A percentile compares a stretch with the other conserved stretches of the same genome.
Conservation (phyloP, 2,329 filamentous ascomycete species). For the Fusarium ambrosium region DNA sequence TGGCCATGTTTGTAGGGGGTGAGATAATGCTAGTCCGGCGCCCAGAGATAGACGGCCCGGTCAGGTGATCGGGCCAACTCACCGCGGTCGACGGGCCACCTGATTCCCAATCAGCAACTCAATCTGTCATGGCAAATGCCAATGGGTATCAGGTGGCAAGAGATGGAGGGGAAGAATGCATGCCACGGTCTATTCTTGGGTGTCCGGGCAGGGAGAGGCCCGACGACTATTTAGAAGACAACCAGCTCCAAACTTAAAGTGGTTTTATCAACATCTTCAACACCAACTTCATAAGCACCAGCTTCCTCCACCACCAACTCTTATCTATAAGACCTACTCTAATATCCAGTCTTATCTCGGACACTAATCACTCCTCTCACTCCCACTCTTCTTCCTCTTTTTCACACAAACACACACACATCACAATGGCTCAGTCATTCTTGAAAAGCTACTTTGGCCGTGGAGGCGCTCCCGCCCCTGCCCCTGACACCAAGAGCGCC, state of each 20-base stretch:
- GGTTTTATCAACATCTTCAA: slow-evolving; percentile 30
- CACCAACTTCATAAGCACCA: slow-evolving; percentile 12
- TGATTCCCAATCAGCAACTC: slow-evolving; percentile 39
- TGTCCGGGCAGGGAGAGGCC: slow-evolving; percentile 22
- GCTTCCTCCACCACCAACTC: slow-evolving; percentile 4
- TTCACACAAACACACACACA: slow-evolving; percentile 10
- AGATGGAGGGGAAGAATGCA: slow-evolving; percentile 19
- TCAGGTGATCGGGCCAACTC: slow-evolving; percentile 32
- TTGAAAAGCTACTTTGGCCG: slow-evolving; percentile 57
- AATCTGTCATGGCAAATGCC: slow-evolving; percentile 26
- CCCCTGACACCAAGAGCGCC: slow-evolving; percentile 39
- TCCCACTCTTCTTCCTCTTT: neutral
- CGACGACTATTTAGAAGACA: slow-evolving; percentile 41
- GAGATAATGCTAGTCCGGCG: slow-evolving; percentile 30
- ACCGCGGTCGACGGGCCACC: slow-evolving; percentile 31
- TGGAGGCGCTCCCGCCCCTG: slow-evolving; percentile 38
- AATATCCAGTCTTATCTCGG: slow-evolving; percentile 12
- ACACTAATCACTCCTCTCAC: slow-evolving; percentile 5
- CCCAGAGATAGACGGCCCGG: slow-evolving; percentile 33
- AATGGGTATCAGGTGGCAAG: slow-evolving; percentile 41
- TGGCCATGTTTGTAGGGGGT: slow-evolving; percentile 35
- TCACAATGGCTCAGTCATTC: slow-evolving; percentile 46
- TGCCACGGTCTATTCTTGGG: slow-evolving; percentile 36
- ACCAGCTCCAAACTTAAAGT: slow-evolving; percentile 33
- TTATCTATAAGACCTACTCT: slow-evolving; percentile 33